These are phyloP conservation scores for Canavalia gladiata DNA, from an alignment of 306 rosid genomes.

Conservation along the genomic window DNA sequence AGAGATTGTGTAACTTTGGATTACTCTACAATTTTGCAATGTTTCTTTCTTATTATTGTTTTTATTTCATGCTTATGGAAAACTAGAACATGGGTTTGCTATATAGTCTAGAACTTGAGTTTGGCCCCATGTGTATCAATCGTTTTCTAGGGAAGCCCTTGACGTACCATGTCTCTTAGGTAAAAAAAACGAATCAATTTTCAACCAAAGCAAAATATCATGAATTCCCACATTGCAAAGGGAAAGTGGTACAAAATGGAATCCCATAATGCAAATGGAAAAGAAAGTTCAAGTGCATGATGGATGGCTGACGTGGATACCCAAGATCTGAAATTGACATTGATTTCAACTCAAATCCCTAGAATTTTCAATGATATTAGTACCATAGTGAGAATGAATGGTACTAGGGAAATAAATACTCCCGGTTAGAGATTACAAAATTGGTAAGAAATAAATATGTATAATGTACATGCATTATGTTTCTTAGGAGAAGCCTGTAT, in stretches of 20 bases:
- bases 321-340: constrained; percentile 25
- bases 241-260: constrained; percentile 31
- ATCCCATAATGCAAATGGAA: constrained; percentile 35
- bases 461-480: not conserved
- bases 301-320: constrained; percentile 16
- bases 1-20: constrained; percentile 29
- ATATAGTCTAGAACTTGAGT: constrained; percentile 18
- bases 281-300: constrained; percentile 35
- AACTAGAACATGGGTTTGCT: constrained; percentile 53
- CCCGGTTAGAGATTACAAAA: not conserved
- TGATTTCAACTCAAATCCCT: constrained; percentile 33
- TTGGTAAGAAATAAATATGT: constrained; percentile 12
- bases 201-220: constrained; percentile 37
- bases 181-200: constrained; percentile 41
- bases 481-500: not conserved
- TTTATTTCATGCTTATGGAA: constrained; percentile 41
- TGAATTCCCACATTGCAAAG: constrained; percentile 38
- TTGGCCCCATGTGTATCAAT: constrained; percentile 49
- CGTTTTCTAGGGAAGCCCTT: constrained; percentile 45
- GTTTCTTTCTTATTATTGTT: constrained; percentile 42
- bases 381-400: constrained; percentile 14
- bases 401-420: constrained; percentile 11
- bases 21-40: constrained; percentile 34
- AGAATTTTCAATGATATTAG: constrained; percentile 35
- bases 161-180: constrained; percentile 44